Evolutionary conservation across 1,139 yeast genomes (phyloP).

Genomic region (Entelexis paramagnoliae): DNA sequence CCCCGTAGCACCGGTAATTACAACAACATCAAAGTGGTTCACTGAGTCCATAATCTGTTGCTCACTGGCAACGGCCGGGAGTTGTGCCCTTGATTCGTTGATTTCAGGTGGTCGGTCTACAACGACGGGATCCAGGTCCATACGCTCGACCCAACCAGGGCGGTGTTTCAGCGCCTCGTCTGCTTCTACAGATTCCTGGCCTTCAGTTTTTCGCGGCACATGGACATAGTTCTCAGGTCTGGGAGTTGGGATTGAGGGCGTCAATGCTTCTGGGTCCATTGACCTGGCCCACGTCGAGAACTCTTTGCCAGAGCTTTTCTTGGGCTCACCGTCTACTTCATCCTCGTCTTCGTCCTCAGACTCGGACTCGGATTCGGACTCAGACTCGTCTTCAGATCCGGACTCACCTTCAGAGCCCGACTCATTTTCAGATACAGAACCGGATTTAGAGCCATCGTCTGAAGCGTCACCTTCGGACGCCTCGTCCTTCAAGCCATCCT

Average conservation of each 20-base stretch:
- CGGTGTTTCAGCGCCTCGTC: conserved; percentile 32
- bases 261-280: conserved; percentile 26
- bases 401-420: too few relatives aligned
- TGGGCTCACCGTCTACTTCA: conserved; percentile 17
- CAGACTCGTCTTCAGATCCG: not conserved
- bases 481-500: conserved; percentile 22
- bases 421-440: too few relatives aligned
- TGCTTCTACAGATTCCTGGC: conserved; percentile 26
- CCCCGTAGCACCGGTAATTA: conserved; percentile 96
- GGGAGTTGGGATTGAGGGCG: conserved; percentile 27
- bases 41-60: conserved; percentile 93
- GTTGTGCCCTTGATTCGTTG: conserved; percentile 53
- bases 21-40: conserved; percentile 80
- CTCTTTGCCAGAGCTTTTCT: conserved; percentile 25
- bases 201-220: conserved; percentile 31
- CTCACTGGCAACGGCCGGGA: conserved; percentile 89
- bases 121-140: conserved; percentile 52
- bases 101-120: conserved; percentile 56
- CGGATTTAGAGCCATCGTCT: conserved; percentile 19
- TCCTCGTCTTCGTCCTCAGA: not conserved
- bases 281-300: conserved; percentile 49
- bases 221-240: conserved; percentile 29
- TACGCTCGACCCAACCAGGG: conserved; percentile 40
- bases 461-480: not conserved
- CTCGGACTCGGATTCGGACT: conserved; percentile 21